A percentile compares a stretch with the other conserved stretches of the same genome.
Conservation (phyloP, 2,329 filamentous ascomycete genomes). For the Mycosphaerelloides madeirae region DNA sequence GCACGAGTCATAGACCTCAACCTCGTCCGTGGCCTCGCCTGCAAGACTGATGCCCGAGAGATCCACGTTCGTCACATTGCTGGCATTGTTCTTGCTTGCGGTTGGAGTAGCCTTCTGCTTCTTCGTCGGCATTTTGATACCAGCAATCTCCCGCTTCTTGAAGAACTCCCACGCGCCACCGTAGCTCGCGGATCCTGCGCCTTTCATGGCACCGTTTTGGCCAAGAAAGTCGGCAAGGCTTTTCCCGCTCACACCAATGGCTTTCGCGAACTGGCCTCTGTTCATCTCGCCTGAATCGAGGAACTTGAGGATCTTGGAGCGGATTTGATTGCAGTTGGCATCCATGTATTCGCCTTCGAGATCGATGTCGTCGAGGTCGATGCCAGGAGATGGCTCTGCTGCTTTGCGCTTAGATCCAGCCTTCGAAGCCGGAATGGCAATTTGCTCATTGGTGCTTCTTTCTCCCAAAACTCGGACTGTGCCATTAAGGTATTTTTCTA, state of each 20-base stretch:
- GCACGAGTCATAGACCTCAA: conserved; percentile 54
- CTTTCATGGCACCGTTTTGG: conserved; percentile 40
- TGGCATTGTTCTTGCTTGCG: conserved; percentile 2
- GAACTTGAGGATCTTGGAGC: conserved; percentile 40
- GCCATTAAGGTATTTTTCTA: too few relatives aligned
- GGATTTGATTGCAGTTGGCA: conserved; percentile 31
- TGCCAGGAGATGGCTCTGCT: neutral
- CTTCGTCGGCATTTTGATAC: conserved; percentile 37
- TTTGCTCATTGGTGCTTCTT: too few relatives aligned
- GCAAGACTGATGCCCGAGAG: conserved; percentile 42
- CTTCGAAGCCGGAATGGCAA: neutral
- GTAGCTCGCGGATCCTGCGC: conserved; percentile 30
- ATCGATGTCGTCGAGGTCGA: conserved; percentile 14
- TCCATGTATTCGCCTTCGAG: conserved; percentile 15
- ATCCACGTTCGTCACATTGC: conserved; percentile 29
- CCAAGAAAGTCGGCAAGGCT: conserved; percentile 47
- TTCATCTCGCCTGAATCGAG: conserved; percentile 44
- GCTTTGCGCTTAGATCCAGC: conserved; percentile 13
- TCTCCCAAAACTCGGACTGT: too few relatives aligned
- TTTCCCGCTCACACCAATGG: conserved; percentile 33
- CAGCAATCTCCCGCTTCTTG: conserved; percentile 48
- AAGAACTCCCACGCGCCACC: conserved; percentile 40
- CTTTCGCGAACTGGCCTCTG: conserved; percentile 40
- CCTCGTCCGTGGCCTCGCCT: conserved; percentile 44
- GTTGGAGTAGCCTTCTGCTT: conserved; percentile 28